These are phyloP conservation scores for Vitis hybrid DNA, from an alignment of 177 flowering plant genomes.

Conservation along the genomic window DNA sequence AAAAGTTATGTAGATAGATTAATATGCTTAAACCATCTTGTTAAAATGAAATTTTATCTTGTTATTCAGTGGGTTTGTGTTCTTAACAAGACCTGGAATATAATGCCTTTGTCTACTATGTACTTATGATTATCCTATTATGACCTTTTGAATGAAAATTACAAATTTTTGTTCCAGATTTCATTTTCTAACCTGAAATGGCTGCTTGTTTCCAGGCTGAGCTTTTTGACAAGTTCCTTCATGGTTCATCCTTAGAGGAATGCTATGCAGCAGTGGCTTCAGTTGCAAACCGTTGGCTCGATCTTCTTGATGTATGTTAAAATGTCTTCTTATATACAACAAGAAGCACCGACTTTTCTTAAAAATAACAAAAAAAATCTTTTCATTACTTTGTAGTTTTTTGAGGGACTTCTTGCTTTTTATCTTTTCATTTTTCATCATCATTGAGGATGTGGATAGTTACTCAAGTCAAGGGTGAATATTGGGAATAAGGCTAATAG, in stretches of 20 bases:
- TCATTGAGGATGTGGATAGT: neutral
- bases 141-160: neutral
- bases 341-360: no score
- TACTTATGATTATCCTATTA: neutral
- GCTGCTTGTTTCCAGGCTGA: slow-evolving; percentile 67
- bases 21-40: no score
- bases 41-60: neutral
- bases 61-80: slow-evolving; percentile 3
- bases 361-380: no score
- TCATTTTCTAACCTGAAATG: neutral
- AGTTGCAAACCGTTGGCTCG: slow-evolving; percentile 98
- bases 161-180: neutral
- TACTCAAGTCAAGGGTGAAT: neutral
- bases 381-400: neutral
- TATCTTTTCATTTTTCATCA: neutral
- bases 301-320: slow-evolving; percentile 87
- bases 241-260: slow-evolving; percentile 87
- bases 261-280: slow-evolving; percentile 94
- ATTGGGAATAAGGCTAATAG: neutral
- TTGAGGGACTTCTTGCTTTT: neutral
- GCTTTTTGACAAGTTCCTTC: slow-evolving; percentile 94
- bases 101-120: neutral
- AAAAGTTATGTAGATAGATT: no score
- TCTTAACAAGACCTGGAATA: neutral
- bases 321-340: neutral